Evolutionary conservation across 257 asterid species (phyloP), one percentile per base, ranked within the genome.

Genomic region (Nicotiana knightiana): DNA sequence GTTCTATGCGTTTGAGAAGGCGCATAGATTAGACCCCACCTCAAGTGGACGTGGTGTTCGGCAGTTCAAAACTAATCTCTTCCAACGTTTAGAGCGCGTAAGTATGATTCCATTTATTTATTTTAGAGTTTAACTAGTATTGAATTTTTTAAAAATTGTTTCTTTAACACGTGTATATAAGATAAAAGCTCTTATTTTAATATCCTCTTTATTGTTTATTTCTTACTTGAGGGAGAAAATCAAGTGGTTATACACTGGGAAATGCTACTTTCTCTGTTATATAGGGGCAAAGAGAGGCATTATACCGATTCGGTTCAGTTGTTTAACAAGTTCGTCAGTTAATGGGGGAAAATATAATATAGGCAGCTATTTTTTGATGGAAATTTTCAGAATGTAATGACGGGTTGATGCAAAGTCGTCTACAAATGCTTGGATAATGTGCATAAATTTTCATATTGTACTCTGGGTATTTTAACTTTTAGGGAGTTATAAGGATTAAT

Each of bases 31-130:
- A 90, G 99, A 96, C 71, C 97, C 92, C 0, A 90, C 90, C 86
- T 96, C 99, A 16, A 91, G 95, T 64, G 99, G 99, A 55, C 97
- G 99, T 84, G 99, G 99, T 82, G 99, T 96, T 59, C 93, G 98
- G 13, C 99, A 96, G 81, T 96, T 96, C 86, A 96, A 96, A 82
- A 96, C 99, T 21, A 93, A 93, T 84, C 97, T 96, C 77, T 96
- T 92, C 83, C 99, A 94, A 82, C 94, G 99, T 64, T 84, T 96
- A 63, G 98, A 94, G 82, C 89, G 97, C 91, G 98, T 96, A 88
- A 11, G 86, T 79, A 15, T 64, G 53, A 35, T 35, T 32, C 17
- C 9, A 17, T 43, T 55, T 35, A 9, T 63, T 51, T 65, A 32
- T 5, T 43, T 43, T 43, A 37, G 48, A 43, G 48, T 43, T 43